Percentiles rank a stretch among this genome's conserved stretches.
Conservation (phyloP, 352 stramenopile species). For the Phytophthora multivora region DNA sequence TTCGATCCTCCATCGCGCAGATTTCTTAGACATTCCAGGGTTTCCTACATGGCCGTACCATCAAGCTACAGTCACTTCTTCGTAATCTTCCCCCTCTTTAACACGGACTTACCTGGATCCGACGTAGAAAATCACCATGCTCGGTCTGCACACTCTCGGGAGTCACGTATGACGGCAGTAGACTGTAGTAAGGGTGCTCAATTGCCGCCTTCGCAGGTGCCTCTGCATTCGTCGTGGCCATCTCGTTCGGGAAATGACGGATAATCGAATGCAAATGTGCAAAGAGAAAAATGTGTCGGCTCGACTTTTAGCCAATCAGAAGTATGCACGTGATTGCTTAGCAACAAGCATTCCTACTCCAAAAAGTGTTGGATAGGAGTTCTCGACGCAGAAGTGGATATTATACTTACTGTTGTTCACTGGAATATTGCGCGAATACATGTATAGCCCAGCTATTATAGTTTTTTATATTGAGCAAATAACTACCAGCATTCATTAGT, state of each 20-base stretch:
- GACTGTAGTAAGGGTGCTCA: slow-evolving; percentile 61
- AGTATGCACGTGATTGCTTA: slow-evolving; percentile 1
- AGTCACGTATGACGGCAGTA: slow-evolving; percentile 65
- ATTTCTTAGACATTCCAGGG: slow-evolving; percentile 37
- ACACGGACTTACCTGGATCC: slow-evolving; percentile 34
- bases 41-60: slow-evolving; percentile 32
- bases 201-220: neutral
- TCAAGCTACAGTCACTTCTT: neutral
- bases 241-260: neutral
- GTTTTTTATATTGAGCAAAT: no score
- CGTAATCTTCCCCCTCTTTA: neutral
- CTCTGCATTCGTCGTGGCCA: slow-evolving; percentile 1
- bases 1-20: slow-evolving; percentile 15
- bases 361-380: neutral
- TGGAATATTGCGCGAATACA: no score
- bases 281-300: slow-evolving; percentile 2
- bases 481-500: no score
- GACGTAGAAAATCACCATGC: slow-evolving; percentile 46
- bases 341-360: slow-evolving; percentile 11
- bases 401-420: no score
- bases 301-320: slow-evolving; percentile 21
- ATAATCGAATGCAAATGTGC: slow-evolving; percentile 7
- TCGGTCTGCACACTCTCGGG: slow-evolving; percentile 43
- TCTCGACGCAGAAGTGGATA: neutral
- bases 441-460: no score